Evolutionary conservation across 2,329 filamentous ascomycete genomes (phyloP), one percentile per base, ranked within the genome.

Genomic region (Westerdykella aurantiaca): DNA sequence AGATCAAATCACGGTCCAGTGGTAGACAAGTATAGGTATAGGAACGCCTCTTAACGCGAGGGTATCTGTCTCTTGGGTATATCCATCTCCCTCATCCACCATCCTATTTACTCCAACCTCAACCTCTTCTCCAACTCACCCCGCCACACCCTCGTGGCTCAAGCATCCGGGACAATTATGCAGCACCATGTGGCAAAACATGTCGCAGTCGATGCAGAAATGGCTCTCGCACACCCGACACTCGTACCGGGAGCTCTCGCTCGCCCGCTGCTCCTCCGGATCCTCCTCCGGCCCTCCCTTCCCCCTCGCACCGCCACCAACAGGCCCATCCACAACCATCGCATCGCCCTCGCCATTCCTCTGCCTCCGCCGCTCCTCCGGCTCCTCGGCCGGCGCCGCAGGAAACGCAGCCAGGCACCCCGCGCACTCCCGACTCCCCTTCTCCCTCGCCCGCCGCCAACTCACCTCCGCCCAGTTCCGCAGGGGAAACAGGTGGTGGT

Each of bases 151-250:
- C n/a, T 35, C 33, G 13, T 53, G 46, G 39, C 72, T 72, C 57
- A 83, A 84, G 66, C 93, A 98, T 0, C 91, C 91, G 0, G 93
- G 90, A 60, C 93, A 98, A 68, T 97, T 97, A 65, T 98, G 91
- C 41, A 95, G 79, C 11, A 94, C 81, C 70, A 96, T 89, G 64
- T 98, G 93, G 18, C 88, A 86, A 70, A 93, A 96, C 18, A 96
- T 82, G 66, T 98, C 93, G 66, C 93, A 98, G 66, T 98, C 93
- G 52, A 98, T 94, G 73, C 93, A 98, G 64, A 97, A 98, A 69
- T 97, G 91, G 47, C 86, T 83, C 3, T 78, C 70, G 67, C 93
- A 98, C n/a, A 84, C 82, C 54, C 85, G 80, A 65, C 93, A 98
- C 46, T 86, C 87, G 64, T 98, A 98, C 41, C 93, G 75, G 38